A percentile compares a stretch with the other conserved stretches of the same genome.
phyloP scores from a whole-genome alignment of 345 rosid species.

The Alliaria petiolata region DNA sequence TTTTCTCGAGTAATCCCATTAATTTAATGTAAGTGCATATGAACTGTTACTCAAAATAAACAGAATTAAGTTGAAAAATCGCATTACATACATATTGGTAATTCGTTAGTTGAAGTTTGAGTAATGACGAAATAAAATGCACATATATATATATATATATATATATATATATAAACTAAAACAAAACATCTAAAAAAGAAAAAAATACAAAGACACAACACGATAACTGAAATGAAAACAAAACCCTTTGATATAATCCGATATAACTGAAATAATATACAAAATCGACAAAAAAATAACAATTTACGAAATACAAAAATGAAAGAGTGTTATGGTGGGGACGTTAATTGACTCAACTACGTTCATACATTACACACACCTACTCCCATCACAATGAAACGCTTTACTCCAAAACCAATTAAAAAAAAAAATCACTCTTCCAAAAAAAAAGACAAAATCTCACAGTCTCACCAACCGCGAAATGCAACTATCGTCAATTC shows the following conservation, averaged over 20 bases:
- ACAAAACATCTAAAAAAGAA: neutral
- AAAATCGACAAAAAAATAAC: constrained; percentile 5
- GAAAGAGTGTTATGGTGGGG: constrained; percentile 25
- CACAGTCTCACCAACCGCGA: constrained; percentile 35
- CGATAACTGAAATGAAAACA: neutral
- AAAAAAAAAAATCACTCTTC: neutral
- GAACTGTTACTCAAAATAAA: neutral
- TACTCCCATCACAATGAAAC: constrained; percentile 33
- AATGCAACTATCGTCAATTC: constrained; percentile 27
- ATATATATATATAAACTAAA: too few relatives aligned
- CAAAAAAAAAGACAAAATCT: neutral
- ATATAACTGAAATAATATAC: neutral
- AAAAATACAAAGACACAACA: neutral
- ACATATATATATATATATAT: too few relatives aligned
- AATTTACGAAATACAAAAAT: neutral
- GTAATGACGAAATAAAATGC: neutral
- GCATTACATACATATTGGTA: neutral
- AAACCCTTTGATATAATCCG: neutral
- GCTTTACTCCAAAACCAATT: constrained; percentile 22
- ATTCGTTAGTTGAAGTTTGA: neutral
- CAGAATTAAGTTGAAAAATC: neutral
- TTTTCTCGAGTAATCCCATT: neutral
- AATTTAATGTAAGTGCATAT: neutral
- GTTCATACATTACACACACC: constrained; percentile 35
- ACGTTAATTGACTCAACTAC: constrained; percentile 27